Base-by-base conservation (phyloP, 768 basidiomycete species). In the Nevesoporus exiguus region DNA sequence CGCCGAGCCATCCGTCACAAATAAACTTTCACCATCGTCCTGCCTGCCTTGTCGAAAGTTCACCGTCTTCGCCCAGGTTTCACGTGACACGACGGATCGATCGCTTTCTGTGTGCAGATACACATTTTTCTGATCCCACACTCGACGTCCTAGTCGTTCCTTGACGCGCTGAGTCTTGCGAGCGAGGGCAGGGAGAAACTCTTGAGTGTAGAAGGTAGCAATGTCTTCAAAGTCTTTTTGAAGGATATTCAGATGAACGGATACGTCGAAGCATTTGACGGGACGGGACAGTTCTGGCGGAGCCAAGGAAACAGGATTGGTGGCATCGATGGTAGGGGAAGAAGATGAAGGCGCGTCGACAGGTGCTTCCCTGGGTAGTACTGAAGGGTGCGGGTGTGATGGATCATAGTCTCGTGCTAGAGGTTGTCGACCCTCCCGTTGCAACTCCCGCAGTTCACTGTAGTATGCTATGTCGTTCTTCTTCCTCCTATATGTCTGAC, bases 131-230 rank as follows among this genome's bases (percentile, higher is more conserved):
- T 67, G 74, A 6, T 58, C 66, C 87, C 87, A 90, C 0, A 91
- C 80, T 11, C 90, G 82, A n/a, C 90, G 81, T 9, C 87, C 87
- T n/a, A 90, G 70, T 29, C 81, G 76, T 70, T 91, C 88, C 70
- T 89, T 89, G n/a, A 82, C 52, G 17, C 88, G 80, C 57, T 85
- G 80, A 3, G 74, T 73, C 17, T 74, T 80, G 10, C 86, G 80
- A 6, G 72, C 77, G 7, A 81, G 57, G 3, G 78, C 69, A n/a
- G 71, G 69, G 13, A 83, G 67, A 30, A 71, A 74, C 22, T 63
- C 59, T 47, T 59, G 46, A 3, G 64, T 57, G 34, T 74, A 65
- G 48, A 90, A 75, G 3, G 67, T 60, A 48, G 74, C 66, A 22
- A 91, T 71, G 54, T 82, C 77, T 19, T 61, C 57, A 37, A 84